A percentile compares a stretch with the other conserved stretches of the same genome.
Evolutionary conservation across 768 basidiomycete species (phyloP).

Genomic region (Chlorophyllum brunneum): DNA sequence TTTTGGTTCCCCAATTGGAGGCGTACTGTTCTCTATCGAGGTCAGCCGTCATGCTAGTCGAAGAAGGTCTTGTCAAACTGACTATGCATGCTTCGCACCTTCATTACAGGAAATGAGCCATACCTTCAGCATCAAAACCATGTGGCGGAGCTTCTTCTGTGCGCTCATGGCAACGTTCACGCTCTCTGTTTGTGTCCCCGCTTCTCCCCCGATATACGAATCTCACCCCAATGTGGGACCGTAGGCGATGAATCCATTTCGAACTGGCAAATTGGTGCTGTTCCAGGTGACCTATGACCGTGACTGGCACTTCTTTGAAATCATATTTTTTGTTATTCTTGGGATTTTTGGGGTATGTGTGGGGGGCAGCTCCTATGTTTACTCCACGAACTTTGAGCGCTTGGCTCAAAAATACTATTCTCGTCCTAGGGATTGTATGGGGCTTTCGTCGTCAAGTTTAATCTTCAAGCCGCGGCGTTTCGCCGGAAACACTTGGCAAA

Average conservation of each 20-base stretch:
- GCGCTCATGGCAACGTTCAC: constrained; percentile 96
- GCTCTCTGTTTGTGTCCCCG: constrained; percentile 67
- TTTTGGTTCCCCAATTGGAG: constrained; percentile 97
- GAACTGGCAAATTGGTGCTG: constrained; percentile 95
- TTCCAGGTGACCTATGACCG: constrained; percentile 98
- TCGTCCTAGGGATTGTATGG: constrained; percentile 84
- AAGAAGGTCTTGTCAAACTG: neutral
- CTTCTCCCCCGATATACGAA: neutral
- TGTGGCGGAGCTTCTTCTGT: constrained; percentile 98
- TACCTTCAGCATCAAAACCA: constrained; percentile 93
- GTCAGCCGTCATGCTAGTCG: constrained; percentile 37
- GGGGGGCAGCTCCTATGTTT: neutral
- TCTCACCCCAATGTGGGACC: neutral
- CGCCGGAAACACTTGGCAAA: constrained; percentile 84
- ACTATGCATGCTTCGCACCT: neutral
- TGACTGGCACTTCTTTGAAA: constrained; percentile 99
- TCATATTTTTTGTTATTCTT: constrained; percentile 92
- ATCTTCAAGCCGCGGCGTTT: constrained; percentile 92
- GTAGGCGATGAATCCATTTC: constrained; percentile 96
- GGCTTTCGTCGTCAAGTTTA: constrained; percentile 95
- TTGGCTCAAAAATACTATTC: constrained; percentile 7
- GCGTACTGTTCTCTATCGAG: constrained; percentile 97
- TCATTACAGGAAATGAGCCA: constrained; percentile 90
- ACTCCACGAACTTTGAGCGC: neutral
- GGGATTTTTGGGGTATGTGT: constrained; percentile 88